Base-by-base conservation (phyloP, 768 basidiomycete species). In the Leucocoprinus birnbaumii region DNA sequence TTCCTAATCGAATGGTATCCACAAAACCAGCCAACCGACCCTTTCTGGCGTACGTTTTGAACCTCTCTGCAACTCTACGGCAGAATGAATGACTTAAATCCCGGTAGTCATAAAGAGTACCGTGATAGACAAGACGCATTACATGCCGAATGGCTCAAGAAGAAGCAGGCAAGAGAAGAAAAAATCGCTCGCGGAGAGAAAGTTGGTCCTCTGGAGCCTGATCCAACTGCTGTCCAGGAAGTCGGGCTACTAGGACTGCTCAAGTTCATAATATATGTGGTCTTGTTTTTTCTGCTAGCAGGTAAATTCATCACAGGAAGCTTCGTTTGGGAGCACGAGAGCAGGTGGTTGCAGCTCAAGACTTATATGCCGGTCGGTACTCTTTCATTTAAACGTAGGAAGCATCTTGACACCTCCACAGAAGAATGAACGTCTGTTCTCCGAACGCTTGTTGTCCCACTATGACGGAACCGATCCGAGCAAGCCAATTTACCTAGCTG, bases 221-320 rank as follows among this genome's bases (percentile, higher is more conserved):
- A 92, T 65, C 89, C 89, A 9, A 89, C 87, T 7, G 84, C 76
- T 34, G 73, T 84, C 56, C 74, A 75, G 57, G 87, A 89, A 69
- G 78, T 92, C 43, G 86, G 84, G 47, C 58, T 84, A 37, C 64
- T 80, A 27, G 86, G 82, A 21, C 65, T 92, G 45, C 68, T 92
- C 65, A 91, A 88, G 67, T 86, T 91, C 66, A 59, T 89, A 35
- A 56, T 89, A 47, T 80, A 82, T 59, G 48, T 80, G 2, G 50
- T 84, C 19, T 61, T 89, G 48, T 69, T 84, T 58, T 57, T 79
- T 37, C 63, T 82, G 1, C 73, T 91, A 26, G 79, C 85, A 34
- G 87, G 93, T 51, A 89, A 88, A 65, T 93, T 95, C 70, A 73
- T 95, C 65, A 91, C 91, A 0, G 90, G 87, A n/a, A 91, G 86